Conservation (phyloP, 352 stramenopile genomes). For the Peronosclerospora sorghi region DNA sequence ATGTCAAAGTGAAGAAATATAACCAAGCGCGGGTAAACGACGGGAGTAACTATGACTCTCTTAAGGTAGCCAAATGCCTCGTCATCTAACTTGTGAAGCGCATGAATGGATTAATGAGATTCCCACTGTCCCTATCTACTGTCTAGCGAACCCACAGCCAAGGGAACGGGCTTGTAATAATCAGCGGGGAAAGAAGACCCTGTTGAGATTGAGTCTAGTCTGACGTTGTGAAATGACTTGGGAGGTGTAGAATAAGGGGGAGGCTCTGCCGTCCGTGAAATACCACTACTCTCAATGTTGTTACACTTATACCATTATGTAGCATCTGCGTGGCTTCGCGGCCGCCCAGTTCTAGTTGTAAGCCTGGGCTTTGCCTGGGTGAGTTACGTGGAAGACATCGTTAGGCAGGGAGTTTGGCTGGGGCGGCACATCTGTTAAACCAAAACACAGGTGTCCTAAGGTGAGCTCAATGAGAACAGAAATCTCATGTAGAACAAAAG, state of each 20-base stretch:
- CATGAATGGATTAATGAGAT: too few relatives aligned
- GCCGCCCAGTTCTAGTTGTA: not conserved
- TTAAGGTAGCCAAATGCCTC: too few relatives aligned
- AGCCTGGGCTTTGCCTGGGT: not conserved
- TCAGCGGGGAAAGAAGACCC: not conserved
- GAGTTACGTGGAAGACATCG: conserved; percentile 4
- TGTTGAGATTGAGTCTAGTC: not conserved
- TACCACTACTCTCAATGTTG: not conserved
- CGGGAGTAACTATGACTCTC: too few relatives aligned
- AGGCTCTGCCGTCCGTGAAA: not conserved
- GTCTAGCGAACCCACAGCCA: not conserved
- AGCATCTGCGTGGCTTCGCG: not conserved
- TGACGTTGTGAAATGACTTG: conserved; percentile 1
- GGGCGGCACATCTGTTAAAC: too few relatives aligned
- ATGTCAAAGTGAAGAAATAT: too few relatives aligned
- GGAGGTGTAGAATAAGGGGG: not conserved
- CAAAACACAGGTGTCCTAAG: too few relatives aligned
- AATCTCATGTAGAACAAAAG: too few relatives aligned
- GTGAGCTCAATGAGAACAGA: too few relatives aligned
- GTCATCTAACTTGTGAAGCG: too few relatives aligned
- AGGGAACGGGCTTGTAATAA: not conserved
- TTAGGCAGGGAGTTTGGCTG: too few relatives aligned
- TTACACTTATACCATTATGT: not conserved
- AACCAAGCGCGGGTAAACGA: too few relatives aligned
- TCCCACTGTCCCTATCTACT: too few relatives aligned